These are phyloP conservation scores for Cordyceps sp. DNA, from an alignment of 2,329 filamentous ascomycete genomes.

Conservation along the genomic window DNA sequence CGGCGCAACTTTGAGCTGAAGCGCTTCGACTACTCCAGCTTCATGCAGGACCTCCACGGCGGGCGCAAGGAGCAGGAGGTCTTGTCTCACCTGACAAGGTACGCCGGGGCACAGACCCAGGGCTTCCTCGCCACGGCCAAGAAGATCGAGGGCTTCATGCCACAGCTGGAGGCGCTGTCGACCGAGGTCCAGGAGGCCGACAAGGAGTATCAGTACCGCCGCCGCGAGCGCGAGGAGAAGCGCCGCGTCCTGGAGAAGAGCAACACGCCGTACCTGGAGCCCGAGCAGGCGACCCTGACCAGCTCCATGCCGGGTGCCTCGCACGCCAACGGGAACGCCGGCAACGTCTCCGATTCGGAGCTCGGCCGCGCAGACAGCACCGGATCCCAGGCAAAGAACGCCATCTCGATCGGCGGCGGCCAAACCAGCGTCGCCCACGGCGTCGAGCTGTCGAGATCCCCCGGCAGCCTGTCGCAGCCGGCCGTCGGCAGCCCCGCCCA, in stretches of 20 bases:
- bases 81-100: constrained; percentile 82
- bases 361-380: constrained; percentile 60
- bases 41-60: constrained; percentile 97
- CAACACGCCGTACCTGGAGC: constrained; percentile 55
- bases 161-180: constrained; percentile 76
- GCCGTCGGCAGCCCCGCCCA: constrained; percentile 33
- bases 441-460: constrained; percentile 36
- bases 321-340: constrained; percentile 25
- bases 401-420: constrained; percentile 26
- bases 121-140: constrained; percentile 70
- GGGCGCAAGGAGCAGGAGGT: constrained; percentile 98
- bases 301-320: constrained; percentile 14
- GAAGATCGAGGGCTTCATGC: constrained; percentile 72
- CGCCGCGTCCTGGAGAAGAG: constrained; percentile 78
- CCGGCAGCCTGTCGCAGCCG: constrained; percentile 32
- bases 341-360: constrained; percentile 47
- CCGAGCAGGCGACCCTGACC: constrained; percentile 36
- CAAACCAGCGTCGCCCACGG: constrained; percentile 13
- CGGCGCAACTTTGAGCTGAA: constrained; percentile 90
- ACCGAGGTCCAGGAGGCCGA: constrained; percentile 84
- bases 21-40: constrained; percentile 95
- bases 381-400: constrained; percentile 45
- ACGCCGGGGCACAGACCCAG: constrained; percentile 77
- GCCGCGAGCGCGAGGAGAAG: constrained; percentile 93
- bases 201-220: constrained; percentile 90